Evolutionary conservation across 805 yeast species (phyloP).

Genomic region (Yamadazyma sp.): DNA sequence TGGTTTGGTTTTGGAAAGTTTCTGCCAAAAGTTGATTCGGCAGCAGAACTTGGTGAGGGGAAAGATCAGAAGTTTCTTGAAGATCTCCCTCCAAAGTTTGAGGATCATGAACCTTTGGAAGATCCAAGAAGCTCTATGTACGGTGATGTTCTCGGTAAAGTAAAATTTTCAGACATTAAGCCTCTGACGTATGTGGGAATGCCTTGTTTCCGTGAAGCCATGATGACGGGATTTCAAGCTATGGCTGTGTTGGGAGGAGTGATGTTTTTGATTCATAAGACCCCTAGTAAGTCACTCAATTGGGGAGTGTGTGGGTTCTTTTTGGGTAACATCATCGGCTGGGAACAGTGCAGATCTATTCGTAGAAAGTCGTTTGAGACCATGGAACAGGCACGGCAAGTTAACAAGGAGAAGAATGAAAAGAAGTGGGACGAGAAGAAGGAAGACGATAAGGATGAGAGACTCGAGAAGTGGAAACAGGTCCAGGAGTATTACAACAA

Average conservation of each 20-base stretch:
- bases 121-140: slow-evolving; percentile 10
- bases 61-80: slow-evolving; percentile 39
- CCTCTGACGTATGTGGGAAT: slow-evolving; percentile 52
- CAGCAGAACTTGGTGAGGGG: slow-evolving; percentile 24
- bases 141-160: slow-evolving; percentile 40
- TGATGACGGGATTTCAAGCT: slow-evolving; percentile 69
- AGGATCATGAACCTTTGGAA: slow-evolving; percentile 28
- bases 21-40: slow-evolving; percentile 39
- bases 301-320: slow-evolving; percentile 84
- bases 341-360: slow-evolving; percentile 87
- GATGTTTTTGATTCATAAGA: slow-evolving; percentile 65
- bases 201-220: slow-evolving; percentile 82
- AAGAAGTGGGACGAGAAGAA: slow-evolving; percentile 28
- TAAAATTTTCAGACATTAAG: slow-evolving; percentile 52
- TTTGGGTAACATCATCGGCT: slow-evolving; percentile 77
- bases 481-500: slow-evolving; percentile 19
- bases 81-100: slow-evolving; percentile 54
- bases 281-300: slow-evolving; percentile 61
- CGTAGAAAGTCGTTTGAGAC: slow-evolving; percentile 65
- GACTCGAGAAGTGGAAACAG: slow-evolving; percentile 27
- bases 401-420: slow-evolving; percentile 32
- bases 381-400: slow-evolving; percentile 66
- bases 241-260: slow-evolving; percentile 69
- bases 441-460: slow-evolving; percentile 22
- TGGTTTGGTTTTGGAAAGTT: slow-evolving; percentile 34